phyloP scores from a whole-genome alignment of 1,139 yeast genomes.

The Starmera stellimalicola region DNA sequence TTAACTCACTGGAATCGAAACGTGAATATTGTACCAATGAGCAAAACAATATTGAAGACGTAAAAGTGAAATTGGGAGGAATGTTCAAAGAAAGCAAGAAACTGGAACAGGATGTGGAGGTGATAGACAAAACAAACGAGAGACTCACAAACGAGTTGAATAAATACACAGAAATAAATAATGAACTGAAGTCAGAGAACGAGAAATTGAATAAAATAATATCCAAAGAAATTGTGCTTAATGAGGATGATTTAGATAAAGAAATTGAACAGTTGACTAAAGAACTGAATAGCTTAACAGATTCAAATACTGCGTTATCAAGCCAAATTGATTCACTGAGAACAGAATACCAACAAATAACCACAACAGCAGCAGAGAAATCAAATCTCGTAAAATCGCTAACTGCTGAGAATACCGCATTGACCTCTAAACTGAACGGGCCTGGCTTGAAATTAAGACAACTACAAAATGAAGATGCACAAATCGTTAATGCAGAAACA shows the following conservation, averaged over 20 bases:
- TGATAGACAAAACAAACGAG: conserved; percentile 37
- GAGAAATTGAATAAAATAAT: conserved; percentile 8
- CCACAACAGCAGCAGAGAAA: conserved; percentile 46
- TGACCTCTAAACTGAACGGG: conserved; percentile 33
- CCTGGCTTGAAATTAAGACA: conserved; percentile 31
- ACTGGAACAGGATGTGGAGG: conserved; percentile 38
- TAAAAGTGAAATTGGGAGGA: conserved; percentile 37
- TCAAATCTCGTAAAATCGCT: conserved; percentile 28
- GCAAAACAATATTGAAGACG: conserved; percentile 39
- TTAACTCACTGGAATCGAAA: conserved; percentile 22
- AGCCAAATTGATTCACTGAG: conserved; percentile 34
- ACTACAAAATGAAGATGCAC: conserved; percentile 7
- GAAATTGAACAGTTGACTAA: conserved; percentile 25
- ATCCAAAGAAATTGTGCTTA: conserved; percentile 12
- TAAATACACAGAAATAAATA: conserved; percentile 17
- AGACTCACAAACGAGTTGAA: conserved; percentile 30
- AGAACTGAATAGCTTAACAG: conserved; percentile 23
- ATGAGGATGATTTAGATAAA: conserved; percentile 22
- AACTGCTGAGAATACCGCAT: conserved; percentile 21
- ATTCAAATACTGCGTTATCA: conserved; percentile 19
- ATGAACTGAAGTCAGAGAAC: conserved; percentile 12
- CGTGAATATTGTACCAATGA: conserved; percentile 38
- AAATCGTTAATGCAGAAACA: conserved; percentile 1
- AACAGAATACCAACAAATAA: conserved; percentile 39
- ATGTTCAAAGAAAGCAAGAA: conserved; percentile 37